Evolutionary conservation across 2,329 filamentous ascomycete genomes (phyloP).

Genomic region (Trichoderma cornu-damae): DNA sequence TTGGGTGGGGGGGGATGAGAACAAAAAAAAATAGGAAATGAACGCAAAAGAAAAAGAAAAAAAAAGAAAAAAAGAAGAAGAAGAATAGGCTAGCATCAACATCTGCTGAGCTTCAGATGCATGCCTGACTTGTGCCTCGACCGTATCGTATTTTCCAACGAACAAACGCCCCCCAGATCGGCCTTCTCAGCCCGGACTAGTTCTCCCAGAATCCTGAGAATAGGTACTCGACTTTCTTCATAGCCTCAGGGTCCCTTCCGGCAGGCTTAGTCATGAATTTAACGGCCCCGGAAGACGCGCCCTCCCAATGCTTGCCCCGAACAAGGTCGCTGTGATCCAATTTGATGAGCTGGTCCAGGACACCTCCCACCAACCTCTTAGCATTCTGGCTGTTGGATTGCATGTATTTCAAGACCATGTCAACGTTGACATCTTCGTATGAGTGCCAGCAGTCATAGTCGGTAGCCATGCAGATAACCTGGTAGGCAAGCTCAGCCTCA

Average conservation of each 20-base stretch:
- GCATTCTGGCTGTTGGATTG: conserved; percentile 87
- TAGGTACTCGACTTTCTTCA: conserved; percentile 76
- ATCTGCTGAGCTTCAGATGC: background rate
- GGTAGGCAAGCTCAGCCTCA: conserved; percentile 93
- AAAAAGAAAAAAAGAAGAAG: background rate
- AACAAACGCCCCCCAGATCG: background rate
- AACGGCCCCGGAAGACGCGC: conserved; percentile 70
- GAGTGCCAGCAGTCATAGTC: conserved; percentile 99
- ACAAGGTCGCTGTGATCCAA: conserved; percentile 72
- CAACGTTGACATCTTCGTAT: conserved; percentile 78
- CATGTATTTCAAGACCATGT: conserved; percentile 98
- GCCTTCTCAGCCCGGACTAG: conserved; percentile 19
- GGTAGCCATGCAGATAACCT: conserved; percentile 99
- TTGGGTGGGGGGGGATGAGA: too few species aligned
- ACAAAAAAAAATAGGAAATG: background rate
- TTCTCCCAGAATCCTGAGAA: conserved; percentile 73
- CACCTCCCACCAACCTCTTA: conserved; percentile 74
- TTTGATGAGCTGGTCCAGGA: conserved; percentile 78
- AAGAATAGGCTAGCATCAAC: background rate
- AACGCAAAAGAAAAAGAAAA: background rate
- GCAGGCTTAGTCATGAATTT: conserved; percentile 75
- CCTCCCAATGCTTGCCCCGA: conserved; percentile 73
- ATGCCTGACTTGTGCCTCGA: background rate
- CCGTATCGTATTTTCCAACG: background rate
- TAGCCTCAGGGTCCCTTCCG: conserved; percentile 66